Conservation (phyloP, 176 grass and related monocot genomes). For the Tillandsia leiboldiana region DNA sequence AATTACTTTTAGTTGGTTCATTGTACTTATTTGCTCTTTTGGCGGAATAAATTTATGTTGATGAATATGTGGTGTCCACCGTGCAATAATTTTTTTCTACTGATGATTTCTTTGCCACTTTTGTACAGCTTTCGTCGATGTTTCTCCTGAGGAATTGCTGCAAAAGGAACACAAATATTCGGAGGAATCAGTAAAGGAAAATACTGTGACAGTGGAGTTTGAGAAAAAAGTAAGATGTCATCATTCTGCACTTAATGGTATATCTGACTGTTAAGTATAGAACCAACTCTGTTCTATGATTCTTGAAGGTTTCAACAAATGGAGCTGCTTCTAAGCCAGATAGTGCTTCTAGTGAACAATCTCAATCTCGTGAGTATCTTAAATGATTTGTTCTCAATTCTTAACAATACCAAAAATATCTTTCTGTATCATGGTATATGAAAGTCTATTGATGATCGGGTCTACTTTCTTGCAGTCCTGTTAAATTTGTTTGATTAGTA, state of each 20-base stretch:
- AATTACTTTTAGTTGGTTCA: neutral
- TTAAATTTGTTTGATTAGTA: neutral
- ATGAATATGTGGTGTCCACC: neutral
- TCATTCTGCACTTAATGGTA: slow-evolving; percentile 3
- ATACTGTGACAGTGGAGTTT: slow-evolving; percentile 27
- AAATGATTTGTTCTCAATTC: slow-evolving; percentile 6
- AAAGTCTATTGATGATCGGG: too few relatives aligned
- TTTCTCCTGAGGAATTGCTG: slow-evolving; percentile 74
- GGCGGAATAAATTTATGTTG: neutral
- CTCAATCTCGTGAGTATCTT: slow-evolving; percentile 49
- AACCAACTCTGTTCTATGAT: slow-evolving; percentile 16
- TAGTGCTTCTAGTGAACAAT: slow-evolving; percentile 37
- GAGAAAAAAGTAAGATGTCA: slow-evolving; percentile 43
- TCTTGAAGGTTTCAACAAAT: slow-evolving; percentile 58
- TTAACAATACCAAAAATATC: neutral
- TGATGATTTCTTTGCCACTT: slow-evolving; percentile 4
- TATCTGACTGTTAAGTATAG: slow-evolving; percentile 5
- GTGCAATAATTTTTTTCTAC: neutral
- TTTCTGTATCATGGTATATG: slow-evolving; percentile 13
- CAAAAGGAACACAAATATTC: slow-evolving; percentile 54
- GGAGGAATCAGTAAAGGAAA: slow-evolving; percentile 39
- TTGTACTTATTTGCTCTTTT: neutral
- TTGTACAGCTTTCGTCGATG: slow-evolving; percentile 87
- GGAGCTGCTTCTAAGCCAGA: slow-evolving; percentile 55
- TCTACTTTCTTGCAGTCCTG: too few relatives aligned